A percentile compares a stretch with the other conserved stretches of the same genome.
phyloP scores from a whole-genome alignment of 2,329 filamentous ascomycete species.

The Proliferodiscus dingleyae region DNA sequence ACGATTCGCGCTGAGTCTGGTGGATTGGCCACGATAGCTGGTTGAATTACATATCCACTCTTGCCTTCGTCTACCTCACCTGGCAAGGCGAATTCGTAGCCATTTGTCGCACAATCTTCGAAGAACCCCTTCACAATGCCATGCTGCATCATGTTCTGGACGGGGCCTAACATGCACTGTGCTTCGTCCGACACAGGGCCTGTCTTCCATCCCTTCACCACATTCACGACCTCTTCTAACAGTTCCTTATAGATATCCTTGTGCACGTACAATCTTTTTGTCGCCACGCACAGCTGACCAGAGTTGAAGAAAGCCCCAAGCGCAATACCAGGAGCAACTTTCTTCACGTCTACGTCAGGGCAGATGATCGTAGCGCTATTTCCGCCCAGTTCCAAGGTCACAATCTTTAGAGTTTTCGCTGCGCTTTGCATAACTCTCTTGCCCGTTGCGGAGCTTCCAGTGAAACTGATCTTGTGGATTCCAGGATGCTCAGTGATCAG shows the following conservation, averaged over 20 bases:
- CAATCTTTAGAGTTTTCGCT: slow-evolving; percentile 44
- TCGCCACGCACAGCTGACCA: slow-evolving; percentile 51
- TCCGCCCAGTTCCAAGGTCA: slow-evolving; percentile 41
- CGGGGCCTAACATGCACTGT: slow-evolving; percentile 44
- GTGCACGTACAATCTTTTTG: slow-evolving; percentile 58
- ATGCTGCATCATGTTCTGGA: slow-evolving; percentile 63
- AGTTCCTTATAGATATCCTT: slow-evolving; percentile 54
- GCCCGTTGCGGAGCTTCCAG: slow-evolving; percentile 48
- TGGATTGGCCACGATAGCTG: slow-evolving; percentile 54
- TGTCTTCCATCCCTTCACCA: slow-evolving; percentile 41
- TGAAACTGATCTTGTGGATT: slow-evolving; percentile 55
- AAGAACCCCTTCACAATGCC: slow-evolving; percentile 54
- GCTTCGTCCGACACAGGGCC: slow-evolving; percentile 34
- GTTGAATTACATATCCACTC: slow-evolving; percentile 54
- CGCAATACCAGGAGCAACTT: slow-evolving; percentile 41
- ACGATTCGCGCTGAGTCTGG: slow-evolving; percentile 51
- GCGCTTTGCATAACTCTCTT: slow-evolving; percentile 46
- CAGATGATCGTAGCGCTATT: slow-evolving; percentile 49
- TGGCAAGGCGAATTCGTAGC: slow-evolving; percentile 47
- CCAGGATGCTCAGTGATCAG: slow-evolving; percentile 48
- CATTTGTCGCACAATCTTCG: slow-evolving; percentile 48
- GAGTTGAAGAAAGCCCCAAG: slow-evolving; percentile 47
- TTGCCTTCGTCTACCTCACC: slow-evolving; percentile 34
- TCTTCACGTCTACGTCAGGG: slow-evolving; percentile 46
- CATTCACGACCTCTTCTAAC: slow-evolving; percentile 40